These are phyloP conservation scores for Dichotomopilus funicola DNA, from an alignment of 2,329 filamentous ascomycete species.

Conservation along the genomic window DNA sequence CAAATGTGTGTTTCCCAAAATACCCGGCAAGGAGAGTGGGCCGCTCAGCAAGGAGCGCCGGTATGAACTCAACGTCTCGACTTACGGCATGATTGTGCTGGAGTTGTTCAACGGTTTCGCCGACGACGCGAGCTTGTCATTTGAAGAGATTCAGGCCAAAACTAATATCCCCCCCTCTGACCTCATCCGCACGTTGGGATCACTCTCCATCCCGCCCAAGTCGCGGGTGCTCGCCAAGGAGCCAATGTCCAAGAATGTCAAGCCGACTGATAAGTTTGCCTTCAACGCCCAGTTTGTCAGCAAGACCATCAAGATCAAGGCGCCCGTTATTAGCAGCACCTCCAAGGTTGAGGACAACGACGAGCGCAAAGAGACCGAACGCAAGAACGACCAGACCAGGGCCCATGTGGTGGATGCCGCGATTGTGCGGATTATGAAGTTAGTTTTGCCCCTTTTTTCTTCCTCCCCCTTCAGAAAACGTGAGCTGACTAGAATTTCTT, in stretches of 20 bases:
- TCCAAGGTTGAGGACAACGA: conserved; percentile 77
- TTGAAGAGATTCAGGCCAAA: conserved; percentile 74
- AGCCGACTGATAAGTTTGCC: conserved; percentile 67
- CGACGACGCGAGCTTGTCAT: conserved; percentile 44
- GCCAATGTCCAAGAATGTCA: conserved; percentile 71
- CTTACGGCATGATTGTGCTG: conserved; percentile 85
- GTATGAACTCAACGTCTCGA: conserved; percentile 88
- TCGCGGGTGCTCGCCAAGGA: conserved; percentile 75
- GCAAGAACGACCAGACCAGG: conserved; percentile 67
- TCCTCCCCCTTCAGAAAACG: background rate
- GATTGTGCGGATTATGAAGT: conserved; percentile 82
- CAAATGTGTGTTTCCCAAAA: conserved; percentile 67
- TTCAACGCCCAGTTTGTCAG: conserved; percentile 80
- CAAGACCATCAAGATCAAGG: conserved; percentile 81
- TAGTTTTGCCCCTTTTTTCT: conserved; percentile 33
- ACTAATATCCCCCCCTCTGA: conserved; percentile 74
- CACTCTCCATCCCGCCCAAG: conserved; percentile 76
- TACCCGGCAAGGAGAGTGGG: conserved; percentile 62
- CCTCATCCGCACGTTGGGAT: conserved; percentile 70
- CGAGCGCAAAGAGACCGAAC: conserved; percentile 64
- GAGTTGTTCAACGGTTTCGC: conserved; percentile 78
- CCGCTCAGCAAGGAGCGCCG: conserved; percentile 57
- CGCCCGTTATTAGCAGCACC: conserved; percentile 71
- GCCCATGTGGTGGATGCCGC: conserved; percentile 68
- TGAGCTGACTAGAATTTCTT: background rate